Base-by-base conservation (phyloP, 2,329 filamentous ascomycete species). In the Penicillium sp. region DNA sequence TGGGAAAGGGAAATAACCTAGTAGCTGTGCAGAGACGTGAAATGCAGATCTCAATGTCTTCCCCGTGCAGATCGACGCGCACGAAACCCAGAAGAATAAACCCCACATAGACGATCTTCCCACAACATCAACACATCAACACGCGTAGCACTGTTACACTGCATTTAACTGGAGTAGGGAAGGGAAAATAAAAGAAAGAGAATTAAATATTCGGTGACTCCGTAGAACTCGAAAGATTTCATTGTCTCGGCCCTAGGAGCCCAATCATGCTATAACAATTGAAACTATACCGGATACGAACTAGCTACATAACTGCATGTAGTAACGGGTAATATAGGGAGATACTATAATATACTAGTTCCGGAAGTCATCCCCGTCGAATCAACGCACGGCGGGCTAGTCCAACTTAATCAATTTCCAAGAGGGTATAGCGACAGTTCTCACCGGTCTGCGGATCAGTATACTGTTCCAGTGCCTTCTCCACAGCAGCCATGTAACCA, bases 401-500 rank as follows among this genome's bases (percentile, higher is more conserved):
- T 2, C 29, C 5, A 3, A 18, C 16, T 58, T 60, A 76, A 57
- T 75, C 73, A 59, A 76, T 55, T 55, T 76, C 71, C 35, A 76
- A 51, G 46, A 76, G 53, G 24, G 62, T 55, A 58, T 77, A 76
- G 56, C 69, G 72, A 34, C 65, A 68, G 20, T 69, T 70, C 40
- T 68, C 61, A 6, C 70, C 72, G 29, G 66, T 71, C 40, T 61
- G 53, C 24, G 70, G 67, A 50, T 72, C 70, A 39, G 60, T 57
- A 46, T 70, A 73, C 45, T 74, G 74, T 48, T 84, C 88, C 22
- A 96, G 73, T 0, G 89, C 89, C 58, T 86, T 82, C 73, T 96
- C 90, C 3, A 96, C 81, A 53, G 83, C 81, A 74, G 87, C 82
- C 91, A 96, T 96, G 14, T 88, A 81, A 0, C 87, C 85, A 48